Evolutionary conservation across 176 grass and related monocot species (phyloP).

Genomic region (Thinopyrum elongatum): DNA sequence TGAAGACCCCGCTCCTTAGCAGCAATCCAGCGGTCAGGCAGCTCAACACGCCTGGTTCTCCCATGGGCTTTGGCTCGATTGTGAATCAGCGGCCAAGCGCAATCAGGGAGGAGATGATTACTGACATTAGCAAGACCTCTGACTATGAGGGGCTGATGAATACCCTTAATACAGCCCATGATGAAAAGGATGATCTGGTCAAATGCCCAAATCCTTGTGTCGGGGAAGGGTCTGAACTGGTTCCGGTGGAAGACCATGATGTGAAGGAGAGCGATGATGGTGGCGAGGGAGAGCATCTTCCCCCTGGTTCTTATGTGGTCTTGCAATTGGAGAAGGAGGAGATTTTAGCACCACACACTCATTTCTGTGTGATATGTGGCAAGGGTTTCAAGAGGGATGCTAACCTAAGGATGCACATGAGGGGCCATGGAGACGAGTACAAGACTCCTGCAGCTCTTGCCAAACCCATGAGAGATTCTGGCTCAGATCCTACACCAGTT

Average conservation of each 20-base stretch:
- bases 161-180: constrained; percentile 35
- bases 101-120: constrained; percentile 25
- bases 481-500: constrained; percentile 49
- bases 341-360: constrained; percentile 87
- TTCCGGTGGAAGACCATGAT: constrained; percentile 72
- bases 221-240: constrained; percentile 36
- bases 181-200: constrained; percentile 50
- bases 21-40: constrained; percentile 64
- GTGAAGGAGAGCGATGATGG: constrained; percentile 87
- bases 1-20: constrained; percentile 66
- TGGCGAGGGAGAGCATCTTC: constrained; percentile 77
- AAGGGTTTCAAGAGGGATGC: constrained; percentile 98
- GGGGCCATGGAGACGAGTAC: constrained; percentile 90
- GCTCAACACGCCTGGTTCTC: constrained; percentile 44
- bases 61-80: constrained; percentile 40
- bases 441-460: constrained; percentile 85
- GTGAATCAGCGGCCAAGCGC: constrained; percentile 35
- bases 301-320: constrained; percentile 82
- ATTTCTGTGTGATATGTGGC: constrained; percentile 90
- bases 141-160: constrained; percentile 61
- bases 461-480: constrained; percentile 60
- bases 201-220: constrained; percentile 53
- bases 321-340: constrained; percentile 90
- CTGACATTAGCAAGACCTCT: constrained; percentile 39
- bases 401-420: constrained; percentile 96